Evolutionary conservation across 2,329 filamentous ascomycete species (phyloP).

Genomic region (Bimuria novae-zelandiae): DNA sequence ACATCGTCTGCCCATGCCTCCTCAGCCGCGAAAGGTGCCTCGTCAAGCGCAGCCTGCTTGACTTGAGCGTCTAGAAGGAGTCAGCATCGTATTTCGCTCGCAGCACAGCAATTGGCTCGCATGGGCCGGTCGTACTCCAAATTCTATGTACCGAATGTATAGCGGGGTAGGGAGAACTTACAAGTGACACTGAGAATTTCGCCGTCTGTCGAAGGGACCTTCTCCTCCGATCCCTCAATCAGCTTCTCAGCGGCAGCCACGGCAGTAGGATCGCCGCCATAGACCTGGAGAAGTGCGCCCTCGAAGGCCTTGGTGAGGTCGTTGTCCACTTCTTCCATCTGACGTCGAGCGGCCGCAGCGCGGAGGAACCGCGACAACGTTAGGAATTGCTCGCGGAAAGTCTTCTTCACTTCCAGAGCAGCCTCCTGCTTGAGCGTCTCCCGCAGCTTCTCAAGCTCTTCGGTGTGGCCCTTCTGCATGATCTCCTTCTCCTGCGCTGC

Average conservation of each 20-base stretch:
- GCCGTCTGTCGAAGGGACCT: conserved; percentile 67
- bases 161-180: conserved; percentile 52
- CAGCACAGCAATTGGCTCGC: too few relatives aligned
- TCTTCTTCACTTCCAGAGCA: conserved; percentile 52
- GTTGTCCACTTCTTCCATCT: conserved; percentile 66
- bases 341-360: conserved; percentile 74
- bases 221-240: conserved; percentile 72
- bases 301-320: conserved; percentile 83
- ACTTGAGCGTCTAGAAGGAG: conserved; percentile 59
- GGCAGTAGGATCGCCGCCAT: conserved; percentile 75
- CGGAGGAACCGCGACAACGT: conserved; percentile 79
- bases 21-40: conserved; percentile 60
- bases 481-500: conserved; percentile 62
- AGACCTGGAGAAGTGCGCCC: conserved; percentile 76
- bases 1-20: conserved; percentile 56
- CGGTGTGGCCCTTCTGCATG: conserved; percentile 59
- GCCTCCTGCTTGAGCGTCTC: conserved; percentile 62
- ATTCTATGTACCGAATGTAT: background rate
- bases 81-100: conserved; percentile 24
- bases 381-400: conserved; percentile 66
- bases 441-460: conserved; percentile 60
- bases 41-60: conserved; percentile 56
- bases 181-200: conserved; percentile 72
- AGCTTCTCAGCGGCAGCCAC: conserved; percentile 78
- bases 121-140: too few relatives aligned